Evolutionary conservation across 306 rosid genomes (phyloP).

Genomic region (Vicia villosa): DNA sequence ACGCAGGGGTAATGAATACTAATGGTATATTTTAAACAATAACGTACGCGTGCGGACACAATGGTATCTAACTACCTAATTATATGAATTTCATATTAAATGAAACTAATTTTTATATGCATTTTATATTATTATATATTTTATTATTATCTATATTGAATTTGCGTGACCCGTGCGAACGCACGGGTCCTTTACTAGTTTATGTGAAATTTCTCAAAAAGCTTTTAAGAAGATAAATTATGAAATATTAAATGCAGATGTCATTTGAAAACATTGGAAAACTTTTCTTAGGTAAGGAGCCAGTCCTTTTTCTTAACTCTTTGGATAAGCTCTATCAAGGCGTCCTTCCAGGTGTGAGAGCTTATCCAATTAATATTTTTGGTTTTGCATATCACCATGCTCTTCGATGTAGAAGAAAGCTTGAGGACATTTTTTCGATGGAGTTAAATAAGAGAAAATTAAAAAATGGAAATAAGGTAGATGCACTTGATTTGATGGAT

Average conservation of each 20-base stretch:
- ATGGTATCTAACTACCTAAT: no score
- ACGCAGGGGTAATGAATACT: no score
- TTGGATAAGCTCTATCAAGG: conserved; percentile 26
- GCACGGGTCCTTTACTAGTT: no score
- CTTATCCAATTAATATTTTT: conserved; percentile 46
- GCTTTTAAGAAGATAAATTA: neutral
- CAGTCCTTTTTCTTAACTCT: neutral
- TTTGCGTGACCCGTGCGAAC: no score
- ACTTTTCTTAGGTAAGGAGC: conserved; percentile 8
- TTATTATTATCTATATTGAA: no score
- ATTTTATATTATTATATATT: no score
- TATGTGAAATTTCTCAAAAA: neutral
- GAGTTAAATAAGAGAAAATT: conserved; percentile 47
- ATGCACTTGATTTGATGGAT: conserved; percentile 45
- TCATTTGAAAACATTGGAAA: conserved; percentile 34
- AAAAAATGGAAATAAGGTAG: neutral
- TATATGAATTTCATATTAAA: no score
- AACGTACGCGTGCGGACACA: no score
- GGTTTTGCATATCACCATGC: conserved; percentile 39
- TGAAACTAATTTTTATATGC: no score
- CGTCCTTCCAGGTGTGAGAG: conserved; percentile 37
- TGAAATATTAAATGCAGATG: conserved; percentile 1
- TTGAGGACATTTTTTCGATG: conserved; percentile 39
- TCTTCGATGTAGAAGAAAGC: conserved; percentile 42
- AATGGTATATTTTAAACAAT: no score